Evolutionary conservation across 257 asterid species (phyloP), one percentile per base, ranked within the genome.

Genomic region (Lavandula angustifolia): DNA sequence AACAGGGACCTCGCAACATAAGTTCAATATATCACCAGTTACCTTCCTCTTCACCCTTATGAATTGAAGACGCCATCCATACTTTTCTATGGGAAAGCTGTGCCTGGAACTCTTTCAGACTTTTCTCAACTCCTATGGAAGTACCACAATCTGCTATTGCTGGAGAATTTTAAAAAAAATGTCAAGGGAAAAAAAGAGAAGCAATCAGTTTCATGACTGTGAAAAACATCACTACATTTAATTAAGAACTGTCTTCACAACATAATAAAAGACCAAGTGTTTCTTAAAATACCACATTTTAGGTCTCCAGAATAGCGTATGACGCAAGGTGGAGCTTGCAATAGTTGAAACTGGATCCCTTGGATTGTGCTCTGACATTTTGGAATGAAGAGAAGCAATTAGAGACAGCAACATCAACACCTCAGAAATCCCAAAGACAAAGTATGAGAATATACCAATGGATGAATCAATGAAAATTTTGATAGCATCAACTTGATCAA

Each of bases 61-160:
- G 97, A 71, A 92, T 84, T 59, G 99, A 92, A 70, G 99, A 84
- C 60, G 94, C 99, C 90, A 92, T 74, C 99, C 99, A 89, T 59
- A 86, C 95, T 84, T 80, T 86, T 73, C 92, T 77, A 68, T 54
- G 54, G 33, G 60, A 69, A 71, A 87, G 82, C 63, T 79, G 87
- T 38, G 71, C 64, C 74, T 68, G 81, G 72, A 92, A 65, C 62
- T 81, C 86, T 70, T 70, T 67, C 78, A 81, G 40, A 16, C 76
- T 73, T 64, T 60, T 67, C 52, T 58, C 47, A 42, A 68, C 76
- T 70, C 76, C 78, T 64, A 69, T 76, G 67, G 83, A 53, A 58
- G 63, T 57, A 72, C 50, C 68, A 47, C 69, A 71, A 78, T 78
- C 81, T 62, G 76, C 84, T 53, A 82, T 44, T 7, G 85, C 96